Evolutionary conservation across 371 early-diverging fungal genomes (phyloP).

Genomic region (Mortierella sp.): DNA sequence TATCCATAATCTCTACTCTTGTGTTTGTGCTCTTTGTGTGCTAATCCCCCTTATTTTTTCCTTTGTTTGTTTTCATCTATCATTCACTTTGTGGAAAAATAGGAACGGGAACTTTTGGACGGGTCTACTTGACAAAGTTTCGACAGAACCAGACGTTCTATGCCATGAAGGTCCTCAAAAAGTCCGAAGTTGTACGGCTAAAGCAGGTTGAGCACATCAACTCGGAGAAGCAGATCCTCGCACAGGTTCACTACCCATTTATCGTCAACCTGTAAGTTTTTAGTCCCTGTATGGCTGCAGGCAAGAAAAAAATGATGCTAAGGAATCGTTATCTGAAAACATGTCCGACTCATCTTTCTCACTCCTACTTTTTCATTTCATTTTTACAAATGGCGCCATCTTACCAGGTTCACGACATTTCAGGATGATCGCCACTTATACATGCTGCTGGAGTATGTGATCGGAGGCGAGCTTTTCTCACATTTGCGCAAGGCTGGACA

Average conservation of each 20-base stretch:
- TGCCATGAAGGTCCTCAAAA: conserved; percentile 96
- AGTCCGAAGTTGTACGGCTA: conserved; percentile 90
- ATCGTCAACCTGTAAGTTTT: conserved; percentile 83
- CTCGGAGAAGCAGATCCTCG: conserved; percentile 94
- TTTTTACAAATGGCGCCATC: not conserved
- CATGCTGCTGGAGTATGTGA: conserved; percentile 98
- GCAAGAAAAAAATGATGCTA: not conserved
- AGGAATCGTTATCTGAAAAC: not conserved
- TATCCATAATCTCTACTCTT: not conserved
- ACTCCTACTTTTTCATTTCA: not conserved
- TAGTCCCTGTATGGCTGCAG: not conserved
- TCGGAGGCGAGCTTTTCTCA: conserved; percentile 97
- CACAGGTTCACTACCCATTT: conserved; percentile 90
- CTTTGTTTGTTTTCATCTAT: not conserved
- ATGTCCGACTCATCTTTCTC: not conserved
- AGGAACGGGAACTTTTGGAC: conserved; percentile 95
- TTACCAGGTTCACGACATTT: conserved; percentile 6
- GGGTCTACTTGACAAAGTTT: conserved; percentile 86
- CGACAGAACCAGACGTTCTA: conserved; percentile 73
- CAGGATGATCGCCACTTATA: conserved; percentile 70
- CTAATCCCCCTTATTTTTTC: not conserved
- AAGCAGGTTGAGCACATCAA: conserved; percentile 98
- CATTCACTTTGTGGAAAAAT: conserved; percentile 27
- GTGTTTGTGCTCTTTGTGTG: not conserved
- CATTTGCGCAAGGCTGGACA: conserved; percentile 92